A percentile compares a stretch with the other conserved stretches of the same genome.
phyloP scores from a whole-genome alignment of 768 basidiomycete species.

The Mycena metata region DNA sequence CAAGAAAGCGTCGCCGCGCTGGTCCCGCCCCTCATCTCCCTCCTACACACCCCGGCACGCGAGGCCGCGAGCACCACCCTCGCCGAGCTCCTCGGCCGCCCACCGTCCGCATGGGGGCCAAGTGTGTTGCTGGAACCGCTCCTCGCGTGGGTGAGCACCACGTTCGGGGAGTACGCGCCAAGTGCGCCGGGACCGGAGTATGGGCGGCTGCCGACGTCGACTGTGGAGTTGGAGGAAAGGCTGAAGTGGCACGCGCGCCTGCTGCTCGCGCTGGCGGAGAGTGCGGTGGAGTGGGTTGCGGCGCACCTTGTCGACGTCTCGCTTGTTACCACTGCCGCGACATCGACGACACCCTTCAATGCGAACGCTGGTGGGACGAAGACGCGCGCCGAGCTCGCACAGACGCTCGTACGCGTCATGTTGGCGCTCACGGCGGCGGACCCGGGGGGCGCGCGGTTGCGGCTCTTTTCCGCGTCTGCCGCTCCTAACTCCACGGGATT shows the following conservation, averaged over 20 bases:
- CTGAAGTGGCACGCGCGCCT: constrained; percentile 18
- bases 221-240: not conserved
- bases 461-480: not conserved
- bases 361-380: too few species aligned
- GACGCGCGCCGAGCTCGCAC: too few species aligned
- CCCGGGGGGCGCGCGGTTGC: constrained; percentile 31
- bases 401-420: constrained; percentile 78
- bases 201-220: too few species aligned
- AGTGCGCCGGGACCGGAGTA: too few species aligned
- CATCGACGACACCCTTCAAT: too few species aligned
- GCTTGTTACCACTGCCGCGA: too few species aligned
- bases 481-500: constrained; percentile 37
- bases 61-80: constrained; percentile 76
- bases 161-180: not conserved
- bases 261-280: constrained; percentile 29
- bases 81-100: constrained; percentile 83
- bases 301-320: constrained; percentile 22
- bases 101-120: constrained; percentile 77
- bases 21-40: constrained; percentile 73
- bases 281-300: constrained; percentile 37
- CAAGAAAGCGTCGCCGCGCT: constrained; percentile 49
- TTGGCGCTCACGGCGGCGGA: constrained; percentile 77
- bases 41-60: constrained; percentile 54
- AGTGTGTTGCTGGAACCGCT: constrained; percentile 87
- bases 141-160: constrained; percentile 73